Percentiles rank a stretch among this genome's conserved stretches.
phyloP scores from a whole-genome alignment of 2,329 filamentous ascomycete genomes.

The Emmonsia crescens region DNA sequence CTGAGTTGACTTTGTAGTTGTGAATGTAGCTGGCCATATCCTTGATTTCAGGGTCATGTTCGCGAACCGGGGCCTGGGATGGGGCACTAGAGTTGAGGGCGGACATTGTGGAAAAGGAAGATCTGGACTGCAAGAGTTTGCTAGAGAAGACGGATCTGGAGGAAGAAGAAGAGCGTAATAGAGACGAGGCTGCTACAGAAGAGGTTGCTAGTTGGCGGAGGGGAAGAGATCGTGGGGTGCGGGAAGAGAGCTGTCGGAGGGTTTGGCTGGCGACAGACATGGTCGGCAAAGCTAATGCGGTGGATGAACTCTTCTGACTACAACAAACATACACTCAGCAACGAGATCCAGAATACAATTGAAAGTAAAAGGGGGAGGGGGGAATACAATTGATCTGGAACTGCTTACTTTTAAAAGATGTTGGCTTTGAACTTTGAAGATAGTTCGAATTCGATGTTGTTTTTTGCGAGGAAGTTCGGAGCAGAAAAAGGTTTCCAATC shows the following conservation, averaged over 20 bases:
- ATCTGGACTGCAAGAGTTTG: conserved; percentile 16
- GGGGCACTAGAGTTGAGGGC: conserved; percentile 30
- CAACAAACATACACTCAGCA: conserved; percentile 2
- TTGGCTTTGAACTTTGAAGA: background rate
- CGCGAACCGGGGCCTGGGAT: conserved; percentile 31
- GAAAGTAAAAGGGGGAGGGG: background rate
- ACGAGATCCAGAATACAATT: background rate
- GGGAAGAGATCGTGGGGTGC: conserved; percentile 31
- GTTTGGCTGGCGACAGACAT: conserved; percentile 34
- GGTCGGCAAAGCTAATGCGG: conserved; percentile 6
- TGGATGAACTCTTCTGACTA: background rate
- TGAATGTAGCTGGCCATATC: conserved; percentile 94
- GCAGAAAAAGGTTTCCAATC: too few relatives aligned
- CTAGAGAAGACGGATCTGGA: conserved; percentile 22
- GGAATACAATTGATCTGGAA: background rate
- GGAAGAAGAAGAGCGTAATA: conserved; percentile 20
- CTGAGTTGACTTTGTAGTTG: conserved; percentile 80
- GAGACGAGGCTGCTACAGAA: conserved; percentile 24
- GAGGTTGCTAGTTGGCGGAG: conserved; percentile 36
- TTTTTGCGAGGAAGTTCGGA: background rate
- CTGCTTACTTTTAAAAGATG: background rate
- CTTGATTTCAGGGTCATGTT: conserved; percentile 84
- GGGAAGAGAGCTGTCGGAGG: conserved; percentile 33
- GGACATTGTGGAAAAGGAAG: conserved; percentile 35
- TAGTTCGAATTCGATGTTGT: background rate